Evolutionary conservation across 495 filamentous ascomycete species (phyloP).

Genomic region (Aspergillus taichungensis): DNA sequence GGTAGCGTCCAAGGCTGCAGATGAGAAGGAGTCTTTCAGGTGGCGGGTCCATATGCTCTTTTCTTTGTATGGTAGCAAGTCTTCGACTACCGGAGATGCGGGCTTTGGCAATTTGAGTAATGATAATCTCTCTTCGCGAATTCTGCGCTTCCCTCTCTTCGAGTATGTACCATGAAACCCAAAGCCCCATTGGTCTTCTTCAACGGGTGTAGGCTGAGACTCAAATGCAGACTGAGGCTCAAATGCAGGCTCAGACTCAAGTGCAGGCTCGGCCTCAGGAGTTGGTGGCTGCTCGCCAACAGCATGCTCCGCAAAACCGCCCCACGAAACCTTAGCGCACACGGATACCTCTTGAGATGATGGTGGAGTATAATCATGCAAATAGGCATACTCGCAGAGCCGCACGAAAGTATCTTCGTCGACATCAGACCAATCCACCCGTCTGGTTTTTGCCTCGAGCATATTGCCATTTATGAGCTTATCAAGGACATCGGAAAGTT

Average conservation of each 20-base stretch:
- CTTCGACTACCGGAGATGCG: no score
- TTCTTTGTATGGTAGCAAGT: slow-evolving; percentile 4
- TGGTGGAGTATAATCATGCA: slow-evolving; percentile 14
- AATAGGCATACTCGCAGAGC: slow-evolving; percentile 22
- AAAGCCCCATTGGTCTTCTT: no score
- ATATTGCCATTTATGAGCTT: slow-evolving; percentile 15
- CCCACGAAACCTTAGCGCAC: no score
- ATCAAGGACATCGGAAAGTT: slow-evolving; percentile 9
- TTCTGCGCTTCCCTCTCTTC: not conserved
- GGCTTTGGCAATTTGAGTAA: not conserved
- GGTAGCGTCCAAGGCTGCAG: not conserved
- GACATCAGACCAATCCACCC: slow-evolving; percentile 16
- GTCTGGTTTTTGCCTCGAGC: slow-evolving; percentile 13
- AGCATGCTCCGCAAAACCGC: no score
- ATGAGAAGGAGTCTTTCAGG: slow-evolving; percentile 3
- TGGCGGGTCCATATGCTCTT: slow-evolving; percentile 10
- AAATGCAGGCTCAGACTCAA: slow-evolving; percentile 1
- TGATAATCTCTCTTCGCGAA: not conserved
- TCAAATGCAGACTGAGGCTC: not conserved
- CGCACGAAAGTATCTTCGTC: slow-evolving; percentile 17
- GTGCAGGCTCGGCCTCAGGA: not conserved
- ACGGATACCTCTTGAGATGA: not conserved
- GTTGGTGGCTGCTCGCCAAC: not conserved
- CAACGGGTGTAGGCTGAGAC: no score
- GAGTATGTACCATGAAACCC: no score